These are phyloP conservation scores for Coemansia sp. DNA, from an alignment of 192 early-diverging fungal genomes.

Conservation along the genomic window DNA sequence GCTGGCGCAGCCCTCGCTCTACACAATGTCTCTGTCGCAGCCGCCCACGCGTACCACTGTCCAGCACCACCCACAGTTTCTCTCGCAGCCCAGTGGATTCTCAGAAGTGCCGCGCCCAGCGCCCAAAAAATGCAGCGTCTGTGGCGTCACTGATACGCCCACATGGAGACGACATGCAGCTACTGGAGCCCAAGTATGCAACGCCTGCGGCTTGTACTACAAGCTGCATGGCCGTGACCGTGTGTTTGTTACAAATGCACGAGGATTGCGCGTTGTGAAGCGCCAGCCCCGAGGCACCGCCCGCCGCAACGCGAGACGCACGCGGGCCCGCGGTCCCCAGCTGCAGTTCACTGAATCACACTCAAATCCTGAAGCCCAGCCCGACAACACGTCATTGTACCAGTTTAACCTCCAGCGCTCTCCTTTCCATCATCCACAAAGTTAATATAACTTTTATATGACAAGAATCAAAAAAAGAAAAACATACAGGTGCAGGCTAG, in stretches of 20 bases:
- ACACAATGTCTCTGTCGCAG: too few relatives aligned
- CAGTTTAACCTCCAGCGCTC: not conserved
- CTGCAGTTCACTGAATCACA: not conserved
- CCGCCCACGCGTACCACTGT: too few relatives aligned
- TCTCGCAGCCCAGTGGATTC: too few relatives aligned
- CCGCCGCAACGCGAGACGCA: not conserved
- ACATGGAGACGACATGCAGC: constrained; percentile 26
- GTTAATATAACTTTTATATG: too few relatives aligned
- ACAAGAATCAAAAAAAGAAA: too few relatives aligned
- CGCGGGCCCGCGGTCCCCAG: not conserved
- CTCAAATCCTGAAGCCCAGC: not conserved
- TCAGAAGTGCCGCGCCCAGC: not conserved
- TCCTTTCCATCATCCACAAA: too few relatives aligned
- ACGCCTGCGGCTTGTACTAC: constrained; percentile 36
- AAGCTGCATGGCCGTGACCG: constrained; percentile 20
- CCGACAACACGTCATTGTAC: not conserved
- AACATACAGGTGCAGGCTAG: constrained; percentile 4
- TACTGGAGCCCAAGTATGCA: constrained; percentile 15
- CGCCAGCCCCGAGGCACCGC: constrained; percentile 20
- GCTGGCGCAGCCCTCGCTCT: too few relatives aligned
- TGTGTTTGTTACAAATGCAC: constrained; percentile 6
- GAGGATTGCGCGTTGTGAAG: constrained; percentile 17
- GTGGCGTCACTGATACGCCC: constrained; percentile 9
- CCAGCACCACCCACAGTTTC: too few relatives aligned
- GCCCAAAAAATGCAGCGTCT: constrained; percentile 9